These are phyloP conservation scores for Phlebiopsis flavidoalba DNA, from an alignment of 768 basidiomycete species.

Conservation along the genomic window DNA sequence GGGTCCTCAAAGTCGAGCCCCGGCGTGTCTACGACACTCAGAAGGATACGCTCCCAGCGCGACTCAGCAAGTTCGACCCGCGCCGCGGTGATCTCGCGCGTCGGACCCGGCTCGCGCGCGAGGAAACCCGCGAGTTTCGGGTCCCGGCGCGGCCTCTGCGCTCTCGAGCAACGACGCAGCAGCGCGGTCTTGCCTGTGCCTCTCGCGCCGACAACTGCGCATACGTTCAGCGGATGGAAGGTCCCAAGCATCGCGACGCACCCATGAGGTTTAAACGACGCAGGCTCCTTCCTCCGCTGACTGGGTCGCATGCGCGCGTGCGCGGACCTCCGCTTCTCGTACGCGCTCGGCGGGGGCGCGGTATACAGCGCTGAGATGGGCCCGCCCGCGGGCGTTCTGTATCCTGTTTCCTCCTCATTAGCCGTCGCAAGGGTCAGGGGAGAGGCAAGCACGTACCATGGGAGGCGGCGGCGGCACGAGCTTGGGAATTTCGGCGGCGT, in stretches of 20 bases:
- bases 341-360: conserved; percentile 55
- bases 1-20: conserved; percentile 81
- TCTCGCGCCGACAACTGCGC: conserved; percentile 77
- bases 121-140: conserved; percentile 64
- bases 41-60: conserved; percentile 68
- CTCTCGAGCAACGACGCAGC: conserved; percentile 79
- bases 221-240: too few species aligned
- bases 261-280: conserved; percentile 86
- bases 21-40: conserved; percentile 84
- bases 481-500: conserved; percentile 57
- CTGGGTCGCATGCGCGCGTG: conserved; percentile 38
- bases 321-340: conserved; percentile 46
- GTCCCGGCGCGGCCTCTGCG: conserved; percentile 80
- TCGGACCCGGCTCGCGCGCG: conserved; percentile 55
- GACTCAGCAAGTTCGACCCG: conserved; percentile 83
- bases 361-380: conserved; percentile 71
- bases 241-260: conserved; percentile 10
- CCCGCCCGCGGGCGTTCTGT: conserved; percentile 23
- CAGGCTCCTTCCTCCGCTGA: conserved; percentile 64
- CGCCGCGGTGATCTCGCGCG: conserved; percentile 59
- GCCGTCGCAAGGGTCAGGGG: not conserved
- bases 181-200: conserved; percentile 86
- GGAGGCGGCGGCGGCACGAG: conserved; percentile 28
- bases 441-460: conserved; percentile 77
- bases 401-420: conserved; percentile 6